A percentile compares a stretch with the other conserved stretches of the same genome.
Evolutionary conservation across 345 rosid species (phyloP).

Genomic region (Salix dunnii): DNA sequence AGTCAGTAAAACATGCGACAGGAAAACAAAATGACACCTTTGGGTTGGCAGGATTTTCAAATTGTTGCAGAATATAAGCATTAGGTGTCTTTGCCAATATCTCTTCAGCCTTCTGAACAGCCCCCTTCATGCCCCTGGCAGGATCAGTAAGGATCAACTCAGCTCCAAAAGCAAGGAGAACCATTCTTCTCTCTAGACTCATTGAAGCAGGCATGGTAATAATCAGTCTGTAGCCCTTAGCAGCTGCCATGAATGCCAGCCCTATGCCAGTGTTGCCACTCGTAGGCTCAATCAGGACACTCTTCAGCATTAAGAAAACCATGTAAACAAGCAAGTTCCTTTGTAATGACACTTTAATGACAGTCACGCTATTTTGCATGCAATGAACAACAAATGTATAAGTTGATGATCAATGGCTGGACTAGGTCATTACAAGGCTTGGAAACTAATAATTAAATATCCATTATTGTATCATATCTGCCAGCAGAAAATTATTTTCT

Average conservation of each 20-base stretch:
- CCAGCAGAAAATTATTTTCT: not conserved
- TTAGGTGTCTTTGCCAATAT: slow-evolving; percentile 55
- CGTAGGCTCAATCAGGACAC: slow-evolving; percentile 70
- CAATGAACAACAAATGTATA: not conserved
- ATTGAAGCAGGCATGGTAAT: slow-evolving; percentile 76
- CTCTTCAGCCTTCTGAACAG: slow-evolving; percentile 69
- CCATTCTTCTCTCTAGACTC: slow-evolving; percentile 84
- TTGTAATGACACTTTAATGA: not conserved
- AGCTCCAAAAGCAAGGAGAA: slow-evolving; percentile 75
- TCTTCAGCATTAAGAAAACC: slow-evolving; percentile 33
- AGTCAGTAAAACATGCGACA: slow-evolving; percentile 1
- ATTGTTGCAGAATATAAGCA: slow-evolving; percentile 60
- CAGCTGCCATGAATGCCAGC: slow-evolving; percentile 75
- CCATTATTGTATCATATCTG: not conserved
- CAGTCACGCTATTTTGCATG: not conserved
- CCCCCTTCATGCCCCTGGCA: slow-evolving; percentile 66
- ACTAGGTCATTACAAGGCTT: not conserved
- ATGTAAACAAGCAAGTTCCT: slow-evolving; percentile 8
- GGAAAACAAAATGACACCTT: slow-evolving; percentile 42
- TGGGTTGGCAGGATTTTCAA: slow-evolving; percentile 69
- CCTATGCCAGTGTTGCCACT: slow-evolving; percentile 74
- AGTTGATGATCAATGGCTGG: not conserved
- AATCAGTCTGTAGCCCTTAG: slow-evolving; percentile 65
- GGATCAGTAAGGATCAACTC: slow-evolving; percentile 72
- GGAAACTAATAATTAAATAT: not conserved